These are phyloP conservation scores for Singerocomus rubriflavus DNA, from an alignment of 1,284 basidiomycete species.

Conservation along the genomic window DNA sequence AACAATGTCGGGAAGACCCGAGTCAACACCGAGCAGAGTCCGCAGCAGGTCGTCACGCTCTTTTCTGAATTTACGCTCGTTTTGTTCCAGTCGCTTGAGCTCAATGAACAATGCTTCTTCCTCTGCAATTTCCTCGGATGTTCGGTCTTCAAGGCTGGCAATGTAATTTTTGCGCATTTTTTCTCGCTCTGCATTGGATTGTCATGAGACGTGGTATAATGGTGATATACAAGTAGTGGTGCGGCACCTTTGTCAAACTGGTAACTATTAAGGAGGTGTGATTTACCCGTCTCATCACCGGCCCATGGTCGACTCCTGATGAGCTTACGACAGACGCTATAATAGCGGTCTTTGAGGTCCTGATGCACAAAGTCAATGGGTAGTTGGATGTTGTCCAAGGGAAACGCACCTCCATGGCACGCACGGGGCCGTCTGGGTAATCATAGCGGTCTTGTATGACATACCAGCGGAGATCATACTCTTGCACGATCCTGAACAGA, in stretches of 20 bases:
- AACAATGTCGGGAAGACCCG: slow-evolving; percentile 71
- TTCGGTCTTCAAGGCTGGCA: slow-evolving; percentile 80
- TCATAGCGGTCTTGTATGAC: slow-evolving; percentile 91
- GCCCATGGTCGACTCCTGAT: slow-evolving; percentile 81
- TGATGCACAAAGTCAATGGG: slow-evolving; percentile 33
- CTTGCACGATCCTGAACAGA: slow-evolving; percentile 77
- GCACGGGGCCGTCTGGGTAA: slow-evolving; percentile 49
- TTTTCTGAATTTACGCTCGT: slow-evolving; percentile 81
- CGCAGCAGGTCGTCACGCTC: slow-evolving; percentile 91
- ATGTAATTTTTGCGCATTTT: slow-evolving; percentile 88
- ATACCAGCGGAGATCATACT: slow-evolving; percentile 90
- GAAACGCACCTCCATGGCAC: slow-evolving; percentile 66
- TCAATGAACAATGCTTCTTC: slow-evolving; percentile 97
- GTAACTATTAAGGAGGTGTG: slow-evolving; percentile 66
- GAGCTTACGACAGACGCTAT: slow-evolving; percentile 86
- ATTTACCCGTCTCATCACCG: slow-evolving; percentile 72
- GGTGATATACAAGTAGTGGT: not conserved
- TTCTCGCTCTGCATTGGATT: slow-evolving; percentile 69
- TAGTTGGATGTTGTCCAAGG: not conserved
- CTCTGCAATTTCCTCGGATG: slow-evolving; percentile 87
- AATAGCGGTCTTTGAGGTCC: slow-evolving; percentile 96
- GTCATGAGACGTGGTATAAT: not conserved
- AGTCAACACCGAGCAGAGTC: slow-evolving; percentile 81
- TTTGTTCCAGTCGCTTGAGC: slow-evolving; percentile 92
- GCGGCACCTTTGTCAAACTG: slow-evolving; percentile 78